Evolutionary conservation across 1,284 basidiomycete species (phyloP).

Genomic region (Leccinum cinnamomeum): DNA sequence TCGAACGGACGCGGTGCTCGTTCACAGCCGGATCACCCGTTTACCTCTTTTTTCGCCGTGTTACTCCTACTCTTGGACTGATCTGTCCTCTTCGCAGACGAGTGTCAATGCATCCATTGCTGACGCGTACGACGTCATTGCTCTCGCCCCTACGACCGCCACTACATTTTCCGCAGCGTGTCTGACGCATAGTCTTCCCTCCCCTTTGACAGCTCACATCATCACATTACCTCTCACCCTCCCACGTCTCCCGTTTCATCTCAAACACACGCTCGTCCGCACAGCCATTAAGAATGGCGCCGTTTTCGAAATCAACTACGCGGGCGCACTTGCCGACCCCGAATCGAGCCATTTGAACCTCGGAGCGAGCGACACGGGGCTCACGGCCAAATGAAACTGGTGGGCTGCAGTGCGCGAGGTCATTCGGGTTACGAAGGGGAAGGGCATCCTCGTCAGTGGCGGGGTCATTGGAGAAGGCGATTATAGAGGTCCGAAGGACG

Average conservation of each 20-base stretch:
- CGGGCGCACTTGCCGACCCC: constrained; percentile 64
- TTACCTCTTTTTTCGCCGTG: constrained; percentile 22
- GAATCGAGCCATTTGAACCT: constrained; percentile 46
- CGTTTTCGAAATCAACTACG: constrained; percentile 80
- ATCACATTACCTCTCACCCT: constrained; percentile 80
- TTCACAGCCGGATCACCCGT: too few species aligned
- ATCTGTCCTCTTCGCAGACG: constrained; percentile 42
- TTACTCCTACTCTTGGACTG: neutral
- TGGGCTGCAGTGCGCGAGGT: constrained; percentile 77
- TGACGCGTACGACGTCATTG: constrained; percentile 72
- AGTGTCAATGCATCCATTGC: constrained; percentile 58
- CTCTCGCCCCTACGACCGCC: constrained; percentile 70
- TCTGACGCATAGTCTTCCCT: constrained; percentile 77
- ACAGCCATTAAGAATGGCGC: constrained; percentile 82
- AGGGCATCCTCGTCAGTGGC: constrained; percentile 66
- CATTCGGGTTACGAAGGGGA: constrained; percentile 73
- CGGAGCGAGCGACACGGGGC: constrained; percentile 52
- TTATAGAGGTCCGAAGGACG: constrained; percentile 65
- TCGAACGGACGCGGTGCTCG: too few species aligned
- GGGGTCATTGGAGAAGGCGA: constrained; percentile 58
- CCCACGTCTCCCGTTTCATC: constrained; percentile 74
- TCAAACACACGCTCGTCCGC: constrained; percentile 80
- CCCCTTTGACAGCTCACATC: constrained; percentile 77
- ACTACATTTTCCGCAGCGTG: constrained; percentile 76
- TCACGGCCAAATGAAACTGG: constrained; percentile 71